Evolutionary conservation across 768 basidiomycete genomes (phyloP), one percentile per base, ranked within the genome.

Genomic region (Rubroboletus satanas): DNA sequence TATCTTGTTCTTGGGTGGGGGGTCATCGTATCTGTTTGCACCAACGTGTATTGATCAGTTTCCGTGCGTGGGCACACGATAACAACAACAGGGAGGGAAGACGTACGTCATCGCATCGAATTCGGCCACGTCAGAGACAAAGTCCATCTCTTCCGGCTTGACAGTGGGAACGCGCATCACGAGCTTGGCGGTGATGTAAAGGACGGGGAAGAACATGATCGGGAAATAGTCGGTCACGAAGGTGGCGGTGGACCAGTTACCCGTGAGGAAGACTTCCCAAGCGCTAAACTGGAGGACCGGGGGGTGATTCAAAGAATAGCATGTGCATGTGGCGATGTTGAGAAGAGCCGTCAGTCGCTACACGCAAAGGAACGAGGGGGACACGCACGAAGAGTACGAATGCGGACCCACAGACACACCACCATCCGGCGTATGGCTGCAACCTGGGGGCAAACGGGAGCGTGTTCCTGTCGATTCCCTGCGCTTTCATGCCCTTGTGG

Each of bases 391-490:
- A 71, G 28, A 74, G 65, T 1, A 66, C 57, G 5, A 69, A 51
- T 8, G 61, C 63, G n/a, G 67, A 62, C 0, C 65, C 64, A 26
- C 68, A 58, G 8, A 71, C 52, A 7, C 65, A 65, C 44, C 68
- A 77, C 71, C 73, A 79, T 11, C 67, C 74, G 0, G 68, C 72
- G 39, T 63, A 79, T 0, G 79, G 79, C 51, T 79, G 77, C 0
- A 83, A 37, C 5, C 55, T 51, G 0, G 77, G 65, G 0, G 59
- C 42, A 63, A 74, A 85, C 1, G 84, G 83, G 3, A 85, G 75
- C 0, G 64, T 73, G 3, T 39, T 54, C 31, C 80, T 73, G 61
- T 76, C 72, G 51, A 83, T 69, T 0, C 82, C 81, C 49, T 85
- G 83, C 0, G 61, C 68, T 49, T 72, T 71, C 61, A 78, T 55